Evolutionary conservation across 164 flowering plant genomes (phyloP).

Genomic region (Litsea cubeba): DNA sequence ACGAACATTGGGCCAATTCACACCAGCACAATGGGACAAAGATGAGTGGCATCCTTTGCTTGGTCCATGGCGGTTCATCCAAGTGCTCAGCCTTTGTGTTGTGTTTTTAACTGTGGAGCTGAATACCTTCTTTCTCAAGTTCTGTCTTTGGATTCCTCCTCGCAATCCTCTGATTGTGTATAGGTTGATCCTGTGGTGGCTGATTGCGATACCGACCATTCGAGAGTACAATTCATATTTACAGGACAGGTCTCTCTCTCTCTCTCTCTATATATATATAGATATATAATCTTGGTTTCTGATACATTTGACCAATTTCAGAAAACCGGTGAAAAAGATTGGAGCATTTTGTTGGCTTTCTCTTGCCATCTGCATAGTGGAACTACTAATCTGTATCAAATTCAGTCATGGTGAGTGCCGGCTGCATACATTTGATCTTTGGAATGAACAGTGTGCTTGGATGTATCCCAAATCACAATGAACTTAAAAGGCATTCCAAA

Average conservation of each 20-base stretch:
- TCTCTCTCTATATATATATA: too few relatives aligned
- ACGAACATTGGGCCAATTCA: constrained; percentile 91
- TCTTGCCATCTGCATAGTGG: constrained; percentile 90
- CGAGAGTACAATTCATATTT: constrained; percentile 94
- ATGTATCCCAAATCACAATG: not conserved
- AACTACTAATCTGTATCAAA: constrained; percentile 94
- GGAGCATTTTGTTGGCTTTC: constrained; percentile 98
- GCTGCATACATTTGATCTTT: not conserved
- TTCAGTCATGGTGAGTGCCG: constrained; percentile 78
- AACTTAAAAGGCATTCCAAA: not conserved
- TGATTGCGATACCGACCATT: constrained; percentile 90
- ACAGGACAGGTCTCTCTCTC: constrained; percentile 66
- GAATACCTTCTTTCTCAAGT: constrained; percentile 95
- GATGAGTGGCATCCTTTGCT: constrained; percentile 99
- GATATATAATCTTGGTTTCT: not conserved
- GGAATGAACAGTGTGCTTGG: not conserved
- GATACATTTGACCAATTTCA: constrained; percentile 16
- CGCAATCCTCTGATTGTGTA: constrained; percentile 78
- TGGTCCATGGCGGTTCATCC: constrained; percentile 96
- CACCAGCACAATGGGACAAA: constrained; percentile 99
- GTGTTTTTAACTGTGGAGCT: constrained; percentile 94
- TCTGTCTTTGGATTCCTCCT: constrained; percentile 98
- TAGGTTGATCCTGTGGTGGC: constrained; percentile 94
- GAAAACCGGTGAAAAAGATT: constrained; percentile 55
- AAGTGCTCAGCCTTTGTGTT: constrained; percentile 86